Percentiles rank a stretch among this genome's conserved stretches.
Conservation (phyloP, 352 stramenopile species). For the Pythium scleroteichum region DNA sequence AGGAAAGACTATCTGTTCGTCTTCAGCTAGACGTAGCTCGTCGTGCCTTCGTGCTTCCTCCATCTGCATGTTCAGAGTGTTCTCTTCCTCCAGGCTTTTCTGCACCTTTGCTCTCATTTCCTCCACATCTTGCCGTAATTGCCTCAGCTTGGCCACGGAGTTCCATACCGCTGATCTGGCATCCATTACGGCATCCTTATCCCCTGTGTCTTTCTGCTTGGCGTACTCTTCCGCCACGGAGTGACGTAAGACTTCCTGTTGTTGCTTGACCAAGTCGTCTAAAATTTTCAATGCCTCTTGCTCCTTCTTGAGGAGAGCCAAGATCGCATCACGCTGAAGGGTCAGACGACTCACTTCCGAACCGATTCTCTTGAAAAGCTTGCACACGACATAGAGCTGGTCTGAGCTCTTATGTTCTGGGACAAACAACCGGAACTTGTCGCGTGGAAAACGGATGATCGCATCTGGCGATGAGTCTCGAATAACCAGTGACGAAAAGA, state of each 20-base stretch:
- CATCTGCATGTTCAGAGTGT: neutral
- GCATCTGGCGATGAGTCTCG: constrained; percentile 46
- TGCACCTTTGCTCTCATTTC: constrained; percentile 40
- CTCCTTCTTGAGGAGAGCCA: constrained; percentile 29
- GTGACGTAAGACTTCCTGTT: constrained; percentile 37
- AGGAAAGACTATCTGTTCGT: neutral
- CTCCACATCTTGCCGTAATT: constrained; percentile 39
- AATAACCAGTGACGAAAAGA: constrained; percentile 43
- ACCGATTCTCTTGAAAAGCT: constrained; percentile 55
- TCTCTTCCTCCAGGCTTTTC: constrained; percentile 1
- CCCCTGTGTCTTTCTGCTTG: constrained; percentile 12
- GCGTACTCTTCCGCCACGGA: constrained; percentile 28
- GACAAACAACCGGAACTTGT: constrained; percentile 47
- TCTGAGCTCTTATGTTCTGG: constrained; percentile 12
- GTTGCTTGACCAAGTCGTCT: constrained; percentile 38
- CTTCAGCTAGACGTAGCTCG: neutral
- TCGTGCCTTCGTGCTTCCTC: neutral
- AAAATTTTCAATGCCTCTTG: constrained; percentile 32
- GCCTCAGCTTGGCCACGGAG: constrained; percentile 43
- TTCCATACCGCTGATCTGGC: constrained; percentile 26
- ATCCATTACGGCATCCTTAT: constrained; percentile 26
- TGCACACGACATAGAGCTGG: constrained; percentile 45
- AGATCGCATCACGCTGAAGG: constrained; percentile 23
- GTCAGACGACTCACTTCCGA: constrained; percentile 29
- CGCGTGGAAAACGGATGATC: constrained; percentile 44